phyloP scores from a whole-genome alignment of 1,284 basidiomycete species.

The Leccinum subfulvum region DNA sequence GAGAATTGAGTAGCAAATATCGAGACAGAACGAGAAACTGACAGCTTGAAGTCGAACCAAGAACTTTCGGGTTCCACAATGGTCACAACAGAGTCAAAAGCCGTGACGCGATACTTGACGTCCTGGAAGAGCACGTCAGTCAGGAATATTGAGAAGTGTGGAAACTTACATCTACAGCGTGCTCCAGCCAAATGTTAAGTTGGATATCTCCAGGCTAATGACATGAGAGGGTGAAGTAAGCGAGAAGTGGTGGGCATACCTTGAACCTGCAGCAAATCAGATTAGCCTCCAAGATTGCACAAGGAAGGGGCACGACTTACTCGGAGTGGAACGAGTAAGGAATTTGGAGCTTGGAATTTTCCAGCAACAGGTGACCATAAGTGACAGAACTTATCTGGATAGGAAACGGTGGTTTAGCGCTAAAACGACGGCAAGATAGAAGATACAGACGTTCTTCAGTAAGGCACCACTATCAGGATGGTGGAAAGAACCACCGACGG shows the following conservation, averaged over 20 bases:
- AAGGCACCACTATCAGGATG: slow-evolving; percentile 65
- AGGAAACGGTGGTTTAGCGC: slow-evolving; percentile 6
- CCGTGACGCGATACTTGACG: slow-evolving; percentile 60
- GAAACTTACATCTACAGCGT: slow-evolving; percentile 57
- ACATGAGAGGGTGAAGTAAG: slow-evolving; percentile 4
- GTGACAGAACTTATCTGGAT: slow-evolving; percentile 60
- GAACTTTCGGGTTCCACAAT: slow-evolving; percentile 81
- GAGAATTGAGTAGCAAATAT: slow-evolving; percentile 6
- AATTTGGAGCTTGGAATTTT: slow-evolving; percentile 66
- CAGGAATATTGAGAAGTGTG: slow-evolving; percentile 3
- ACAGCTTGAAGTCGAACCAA: slow-evolving; percentile 82
- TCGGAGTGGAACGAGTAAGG: slow-evolving; percentile 83
- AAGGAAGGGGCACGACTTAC: slow-evolving; percentile 47
- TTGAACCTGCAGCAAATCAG: slow-evolving; percentile 52
- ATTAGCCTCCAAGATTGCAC: slow-evolving; percentile 12
- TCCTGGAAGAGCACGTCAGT: slow-evolving; percentile 38
- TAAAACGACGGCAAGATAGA: neutral
- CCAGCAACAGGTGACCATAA: slow-evolving; percentile 59
- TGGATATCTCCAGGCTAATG: slow-evolving; percentile 73
- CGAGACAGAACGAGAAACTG: slow-evolving; percentile 28
- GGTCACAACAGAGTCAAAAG: slow-evolving; percentile 77
- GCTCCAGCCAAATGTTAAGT: slow-evolving; percentile 78
- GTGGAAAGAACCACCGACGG: slow-evolving; percentile 71
- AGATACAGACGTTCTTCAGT: slow-evolving; percentile 69
- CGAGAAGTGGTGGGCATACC: slow-evolving; percentile 37